phyloP scores from a whole-genome alignment of 805 yeast species.

The Geotrichum ghanense region DNA sequence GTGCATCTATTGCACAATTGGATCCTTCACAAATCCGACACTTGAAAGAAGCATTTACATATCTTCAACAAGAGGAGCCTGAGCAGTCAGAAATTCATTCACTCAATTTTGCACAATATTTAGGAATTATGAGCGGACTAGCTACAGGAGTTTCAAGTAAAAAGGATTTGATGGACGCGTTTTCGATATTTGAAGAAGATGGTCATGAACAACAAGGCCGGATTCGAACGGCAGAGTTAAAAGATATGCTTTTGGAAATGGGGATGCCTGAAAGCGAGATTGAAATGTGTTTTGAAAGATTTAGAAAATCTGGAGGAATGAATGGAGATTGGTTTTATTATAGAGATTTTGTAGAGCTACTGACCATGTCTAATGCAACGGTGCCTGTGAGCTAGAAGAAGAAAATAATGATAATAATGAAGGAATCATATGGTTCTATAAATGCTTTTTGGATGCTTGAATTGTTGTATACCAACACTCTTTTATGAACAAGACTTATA shows the following conservation, averaged over 20 bases:
- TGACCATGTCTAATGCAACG: background rate
- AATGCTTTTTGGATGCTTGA: too few relatives aligned
- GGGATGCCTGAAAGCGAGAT: slow-evolving; percentile 35
- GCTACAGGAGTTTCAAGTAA: slow-evolving; percentile 34
- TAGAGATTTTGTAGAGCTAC: slow-evolving; percentile 40
- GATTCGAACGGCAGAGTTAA: slow-evolving; percentile 39
- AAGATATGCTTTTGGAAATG: slow-evolving; percentile 37
- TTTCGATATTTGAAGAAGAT: slow-evolving; percentile 37
- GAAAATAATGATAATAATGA: background rate
- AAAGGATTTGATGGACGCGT: slow-evolving; percentile 43
- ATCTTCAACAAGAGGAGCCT: slow-evolving; percentile 57
- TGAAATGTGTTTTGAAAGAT: slow-evolving; percentile 41
- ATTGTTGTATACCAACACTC: too few relatives aligned
- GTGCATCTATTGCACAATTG: slow-evolving; percentile 28
- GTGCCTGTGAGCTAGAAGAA: too few relatives aligned
- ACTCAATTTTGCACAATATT: background rate
- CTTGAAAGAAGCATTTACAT: slow-evolving; percentile 62
- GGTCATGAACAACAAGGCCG: slow-evolving; percentile 27
- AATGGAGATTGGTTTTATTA: slow-evolving; percentile 49
- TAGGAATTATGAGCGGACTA: slow-evolving; percentile 26
- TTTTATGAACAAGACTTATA: too few relatives aligned
- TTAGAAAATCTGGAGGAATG: slow-evolving; percentile 41
- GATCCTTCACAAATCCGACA: slow-evolving; percentile 53
- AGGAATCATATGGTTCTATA: too few relatives aligned
- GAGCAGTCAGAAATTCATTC: background rate